phyloP scores from a whole-genome alignment of 208 protist species.

The Leishmania braziliensis region DNA sequence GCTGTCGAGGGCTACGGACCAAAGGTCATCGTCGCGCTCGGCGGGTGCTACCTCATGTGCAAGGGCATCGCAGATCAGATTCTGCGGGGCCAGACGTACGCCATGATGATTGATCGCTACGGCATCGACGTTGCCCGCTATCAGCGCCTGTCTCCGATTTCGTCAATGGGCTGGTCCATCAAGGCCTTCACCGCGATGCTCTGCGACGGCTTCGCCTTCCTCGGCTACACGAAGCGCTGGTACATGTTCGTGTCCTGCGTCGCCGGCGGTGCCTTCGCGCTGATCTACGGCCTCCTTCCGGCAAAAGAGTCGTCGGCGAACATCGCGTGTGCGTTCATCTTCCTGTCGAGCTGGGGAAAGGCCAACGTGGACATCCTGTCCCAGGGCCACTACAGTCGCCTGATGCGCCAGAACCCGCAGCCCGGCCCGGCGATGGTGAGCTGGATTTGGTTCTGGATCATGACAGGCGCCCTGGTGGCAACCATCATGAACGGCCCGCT shows the following conservation, averaged over 20 bases:
- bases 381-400: constrained; percentile 73
- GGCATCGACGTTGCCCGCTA: constrained; percentile 41
- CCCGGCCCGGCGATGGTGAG: constrained; percentile 56
- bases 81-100: constrained; percentile 28
- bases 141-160: constrained; percentile 48
- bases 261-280: constrained; percentile 35
- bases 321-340: constrained; percentile 44
- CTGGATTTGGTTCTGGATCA: constrained; percentile 64
- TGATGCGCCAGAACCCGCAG: constrained; percentile 52
- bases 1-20: constrained; percentile 47
- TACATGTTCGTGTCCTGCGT: constrained; percentile 62
- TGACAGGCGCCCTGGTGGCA: constrained; percentile 44
- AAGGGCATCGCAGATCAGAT: constrained; percentile 67
- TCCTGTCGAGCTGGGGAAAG: constrained; percentile 53
- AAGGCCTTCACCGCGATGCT: constrained; percentile 68
- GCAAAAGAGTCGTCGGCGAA: constrained; percentile 36
- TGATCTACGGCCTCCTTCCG: constrained; percentile 53
- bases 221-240: constrained; percentile 81
- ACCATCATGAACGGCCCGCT: constrained; percentile 55
- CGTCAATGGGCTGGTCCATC: constrained; percentile 59
- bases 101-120: constrained; percentile 61
- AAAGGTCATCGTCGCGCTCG: constrained; percentile 35
- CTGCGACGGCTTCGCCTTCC: constrained; percentile 62
- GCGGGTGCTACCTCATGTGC: constrained; percentile 45
- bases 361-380: constrained; percentile 77